phyloP scores from a whole-genome alignment of 2,329 filamentous ascomycete genomes.

The Colletotrichum sublineola region DNA sequence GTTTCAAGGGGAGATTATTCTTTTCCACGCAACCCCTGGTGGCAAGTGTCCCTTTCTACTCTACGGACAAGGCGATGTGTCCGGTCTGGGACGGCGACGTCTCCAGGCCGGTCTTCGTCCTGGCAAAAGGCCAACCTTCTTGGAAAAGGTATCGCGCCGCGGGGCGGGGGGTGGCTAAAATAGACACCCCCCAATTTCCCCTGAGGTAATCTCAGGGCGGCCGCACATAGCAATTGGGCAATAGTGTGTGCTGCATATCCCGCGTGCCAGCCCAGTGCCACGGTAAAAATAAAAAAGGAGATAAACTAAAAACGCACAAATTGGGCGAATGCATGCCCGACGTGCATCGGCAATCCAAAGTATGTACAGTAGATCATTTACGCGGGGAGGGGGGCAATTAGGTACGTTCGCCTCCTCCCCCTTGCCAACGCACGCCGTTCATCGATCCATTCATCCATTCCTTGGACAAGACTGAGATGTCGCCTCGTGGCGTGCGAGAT shows the following conservation, averaged over 20 bases:
- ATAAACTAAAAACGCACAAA: neutral
- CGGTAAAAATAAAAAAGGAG: neutral
- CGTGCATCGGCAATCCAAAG: slow-evolving; percentile 11
- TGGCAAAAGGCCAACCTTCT: neutral
- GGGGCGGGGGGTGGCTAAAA: slow-evolving; percentile 2
- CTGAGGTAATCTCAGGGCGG: neutral
- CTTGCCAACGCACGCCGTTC: neutral
- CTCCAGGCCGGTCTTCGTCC: neutral
- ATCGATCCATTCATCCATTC: neutral
- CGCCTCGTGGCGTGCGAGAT: neutral
- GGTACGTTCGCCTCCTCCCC: neutral
- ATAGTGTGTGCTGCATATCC: neutral
- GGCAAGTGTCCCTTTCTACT: neutral
- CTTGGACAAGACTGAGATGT: neutral
- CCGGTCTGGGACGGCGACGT: neutral
- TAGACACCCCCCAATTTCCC: neutral
- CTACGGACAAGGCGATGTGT: neutral
- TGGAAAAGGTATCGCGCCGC: neutral
- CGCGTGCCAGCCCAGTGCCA: slow-evolving; percentile 7
- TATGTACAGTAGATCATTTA: neutral
- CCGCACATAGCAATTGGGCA: neutral
- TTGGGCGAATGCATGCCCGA: slow-evolving; percentile 4
- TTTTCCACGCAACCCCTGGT: neutral
- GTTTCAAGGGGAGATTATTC: slow-evolving; percentile 38
- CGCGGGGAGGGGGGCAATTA: neutral